phyloP scores from a whole-genome alignment of 1,139 yeast genomes.

The Schwanniomyces etchellsii region DNA sequence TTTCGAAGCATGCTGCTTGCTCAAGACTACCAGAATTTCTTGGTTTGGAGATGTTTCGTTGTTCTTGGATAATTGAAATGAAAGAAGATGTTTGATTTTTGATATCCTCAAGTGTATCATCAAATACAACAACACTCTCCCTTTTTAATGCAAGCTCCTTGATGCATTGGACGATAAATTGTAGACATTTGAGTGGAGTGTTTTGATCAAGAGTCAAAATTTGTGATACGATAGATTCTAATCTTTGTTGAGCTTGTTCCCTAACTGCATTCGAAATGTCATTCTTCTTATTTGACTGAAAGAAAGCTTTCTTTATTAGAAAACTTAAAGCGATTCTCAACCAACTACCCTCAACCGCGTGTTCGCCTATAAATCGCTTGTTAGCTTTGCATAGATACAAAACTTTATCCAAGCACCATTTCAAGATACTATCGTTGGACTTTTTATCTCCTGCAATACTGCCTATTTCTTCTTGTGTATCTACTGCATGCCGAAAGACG shows the following conservation, averaged over 20 bases:
- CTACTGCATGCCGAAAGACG: conserved; percentile 18
- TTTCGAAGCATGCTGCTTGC: conserved; percentile 50
- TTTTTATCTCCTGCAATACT: conserved; percentile 12
- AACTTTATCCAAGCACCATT: conserved; percentile 67
- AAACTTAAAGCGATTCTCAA: conserved; percentile 46
- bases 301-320: conserved; percentile 53
- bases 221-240: conserved; percentile 62
- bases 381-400: conserved; percentile 52
- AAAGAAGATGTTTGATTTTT: conserved; percentile 47
- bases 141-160: conserved; percentile 17
- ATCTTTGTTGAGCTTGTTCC: conserved; percentile 49
- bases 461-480: conserved; percentile 13
- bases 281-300: conserved; percentile 20
- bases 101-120: conserved; percentile 46
- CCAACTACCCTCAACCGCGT: conserved; percentile 8
- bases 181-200: conserved; percentile 18
- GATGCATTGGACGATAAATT: conserved; percentile 30
- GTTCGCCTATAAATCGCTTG: conserved; percentile 19
- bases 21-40: no score
- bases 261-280: conserved; percentile 26
- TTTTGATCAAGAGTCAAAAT: conserved; percentile 38
- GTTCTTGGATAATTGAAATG: conserved; percentile 38
- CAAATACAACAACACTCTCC: conserved; percentile 36
- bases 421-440: conserved; percentile 41
- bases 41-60: conserved; percentile 6